Percentiles rank a stretch among this genome's conserved stretches.
These are phyloP conservation scores for Elymus sibiricus DNA, from an alignment of 176 grass and related monocot genomes.

Conservation along the genomic window DNA sequence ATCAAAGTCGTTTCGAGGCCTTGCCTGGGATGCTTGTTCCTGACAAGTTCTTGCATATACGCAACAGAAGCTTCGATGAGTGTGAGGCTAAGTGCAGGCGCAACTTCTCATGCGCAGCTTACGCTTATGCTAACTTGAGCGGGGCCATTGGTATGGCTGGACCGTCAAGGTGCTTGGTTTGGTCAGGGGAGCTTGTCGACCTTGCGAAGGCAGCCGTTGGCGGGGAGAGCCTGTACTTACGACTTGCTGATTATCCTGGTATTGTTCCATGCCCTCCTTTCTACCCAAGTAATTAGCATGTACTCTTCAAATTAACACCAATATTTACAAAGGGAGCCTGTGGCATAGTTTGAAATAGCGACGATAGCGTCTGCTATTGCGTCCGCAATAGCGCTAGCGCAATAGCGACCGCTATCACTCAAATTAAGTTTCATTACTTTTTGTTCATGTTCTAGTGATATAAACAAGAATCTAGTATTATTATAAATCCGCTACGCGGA, in stretches of 20 bases:
- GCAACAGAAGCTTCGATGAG: conserved; percentile 33
- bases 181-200: neutral
- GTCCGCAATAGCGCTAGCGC: too few relatives aligned
- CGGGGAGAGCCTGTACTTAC: neutral
- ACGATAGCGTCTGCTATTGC: too few relatives aligned
- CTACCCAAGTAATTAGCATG: neutral
- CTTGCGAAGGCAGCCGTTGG: neutral
- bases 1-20: neutral
- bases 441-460: too few relatives aligned
- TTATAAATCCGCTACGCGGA: too few relatives aligned
- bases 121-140: conserved; percentile 26
- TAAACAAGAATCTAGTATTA: too few relatives aligned
- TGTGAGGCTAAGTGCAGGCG: conserved; percentile 29
- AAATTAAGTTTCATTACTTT: too few relatives aligned
- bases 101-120: conserved; percentile 52
- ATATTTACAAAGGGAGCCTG: neutral
- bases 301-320: neutral
- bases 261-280: neutral
- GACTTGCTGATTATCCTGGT: neutral
- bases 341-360: neutral
- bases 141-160: neutral
- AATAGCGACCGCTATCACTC: too few relatives aligned
- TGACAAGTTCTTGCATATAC: conserved; percentile 15
- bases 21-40: conserved; percentile 31
- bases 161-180: conserved; percentile 36